phyloP scores from a whole-genome alignment of 768 basidiomycete genomes.

The Rhodosporidiobolus sp. region DNA sequence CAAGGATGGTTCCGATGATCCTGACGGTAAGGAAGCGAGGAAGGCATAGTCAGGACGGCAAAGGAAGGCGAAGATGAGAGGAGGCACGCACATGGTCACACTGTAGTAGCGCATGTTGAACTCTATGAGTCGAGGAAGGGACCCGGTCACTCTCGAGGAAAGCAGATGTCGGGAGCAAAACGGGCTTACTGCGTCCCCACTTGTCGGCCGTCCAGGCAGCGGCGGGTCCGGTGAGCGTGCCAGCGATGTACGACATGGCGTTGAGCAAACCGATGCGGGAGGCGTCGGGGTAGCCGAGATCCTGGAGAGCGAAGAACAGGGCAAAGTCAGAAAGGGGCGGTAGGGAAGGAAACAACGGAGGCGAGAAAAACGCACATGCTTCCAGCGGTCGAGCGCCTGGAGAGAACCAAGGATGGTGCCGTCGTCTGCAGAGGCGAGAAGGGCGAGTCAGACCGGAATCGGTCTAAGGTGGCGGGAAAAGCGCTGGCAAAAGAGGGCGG shows the following conservation, averaged over 20 bases:
- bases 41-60: too few relatives aligned
- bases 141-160: too few relatives aligned
- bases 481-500: too few relatives aligned
- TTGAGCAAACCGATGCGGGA: constrained; percentile 48
- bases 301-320: constrained; percentile 14
- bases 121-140: constrained; percentile 2
- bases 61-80: not conserved
- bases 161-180: too few relatives aligned
- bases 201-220: constrained; percentile 49
- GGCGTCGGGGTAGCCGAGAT: constrained; percentile 47
- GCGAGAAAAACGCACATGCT: constrained; percentile 13
- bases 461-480: too few relatives aligned
- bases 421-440: constrained; percentile 42
- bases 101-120: constrained; percentile 51
- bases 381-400: constrained; percentile 49
- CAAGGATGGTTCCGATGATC: constrained; percentile 48
- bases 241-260: constrained; percentile 47
- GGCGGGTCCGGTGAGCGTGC: constrained; percentile 48
- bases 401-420: constrained; percentile 48
- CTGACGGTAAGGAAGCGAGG: not conserved
- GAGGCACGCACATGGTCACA: constrained; percentile 36
- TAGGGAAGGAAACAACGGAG: not conserved
- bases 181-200: constrained; percentile 43
- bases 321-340: too few relatives aligned
- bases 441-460: too few relatives aligned